Evolutionary conservation across 352 stramenopile genomes (phyloP).

Genomic region (Chrysophaeum taylorii): DNA sequence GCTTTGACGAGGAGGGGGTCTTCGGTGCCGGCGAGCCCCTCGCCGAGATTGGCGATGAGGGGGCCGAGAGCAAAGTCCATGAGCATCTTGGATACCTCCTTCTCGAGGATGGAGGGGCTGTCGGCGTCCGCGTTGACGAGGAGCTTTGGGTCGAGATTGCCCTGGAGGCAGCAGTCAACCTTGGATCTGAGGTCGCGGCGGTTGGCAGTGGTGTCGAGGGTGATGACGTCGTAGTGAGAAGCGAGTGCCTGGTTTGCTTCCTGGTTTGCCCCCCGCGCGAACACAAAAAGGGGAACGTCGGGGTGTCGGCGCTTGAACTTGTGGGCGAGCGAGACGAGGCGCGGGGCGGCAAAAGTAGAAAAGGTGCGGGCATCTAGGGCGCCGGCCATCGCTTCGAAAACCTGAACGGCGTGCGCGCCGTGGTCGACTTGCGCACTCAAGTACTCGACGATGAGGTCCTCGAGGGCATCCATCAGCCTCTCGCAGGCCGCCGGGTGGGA

Average conservation of each 20-base stretch:
- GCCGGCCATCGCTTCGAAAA: conserved; percentile 91
- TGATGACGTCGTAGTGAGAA: conserved; percentile 90
- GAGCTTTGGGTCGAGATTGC: conserved; percentile 72
- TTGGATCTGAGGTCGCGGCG: conserved; percentile 42
- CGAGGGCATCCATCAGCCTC: conserved; percentile 79
- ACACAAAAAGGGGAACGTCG: conserved; percentile 64
- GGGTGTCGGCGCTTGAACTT: conserved; percentile 54
- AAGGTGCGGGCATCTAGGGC: conserved; percentile 71
- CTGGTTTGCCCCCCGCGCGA: conserved; percentile 56
- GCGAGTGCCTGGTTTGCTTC: conserved; percentile 48
- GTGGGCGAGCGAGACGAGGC: conserved; percentile 45
- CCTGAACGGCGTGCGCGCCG: conserved; percentile 83
- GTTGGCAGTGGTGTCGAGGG: conserved; percentile 72
- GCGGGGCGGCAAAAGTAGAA: conserved; percentile 82
- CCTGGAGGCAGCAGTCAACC: conserved; percentile 74
- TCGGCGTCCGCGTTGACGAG: conserved; percentile 14
- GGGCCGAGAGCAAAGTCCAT: conserved; percentile 78
- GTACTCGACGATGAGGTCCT: conserved; percentile 87
- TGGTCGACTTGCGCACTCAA: conserved; percentile 77
- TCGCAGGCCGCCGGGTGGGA: conserved; percentile 76
- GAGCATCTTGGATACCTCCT: conserved; percentile 70
- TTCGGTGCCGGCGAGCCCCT: conserved; percentile 91
- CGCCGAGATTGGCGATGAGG: conserved; percentile 94
- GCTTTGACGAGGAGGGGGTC: conserved; percentile 76
- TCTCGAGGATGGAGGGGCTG: conserved; percentile 46